Percentiles rank a stretch among this genome's conserved stretches.
Conservation (phyloP, 129 eudicot genomes). For the Artemisia annua region DNA sequence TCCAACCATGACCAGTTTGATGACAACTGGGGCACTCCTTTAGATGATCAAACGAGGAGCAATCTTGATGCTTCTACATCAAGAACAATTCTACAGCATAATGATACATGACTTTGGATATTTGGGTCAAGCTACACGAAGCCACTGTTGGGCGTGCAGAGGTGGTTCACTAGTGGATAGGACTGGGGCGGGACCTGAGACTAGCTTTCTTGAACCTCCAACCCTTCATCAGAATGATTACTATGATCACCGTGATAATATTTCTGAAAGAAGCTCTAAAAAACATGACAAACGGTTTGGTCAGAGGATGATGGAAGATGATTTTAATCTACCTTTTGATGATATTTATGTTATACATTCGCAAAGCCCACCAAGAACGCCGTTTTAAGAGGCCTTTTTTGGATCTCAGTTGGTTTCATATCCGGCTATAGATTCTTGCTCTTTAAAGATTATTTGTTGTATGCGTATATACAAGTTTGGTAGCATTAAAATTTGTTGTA, state of each 20-base stretch:
- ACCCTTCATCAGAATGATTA: constrained; percentile 21
- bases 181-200: constrained; percentile 34
- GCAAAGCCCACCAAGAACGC: constrained; percentile 25
- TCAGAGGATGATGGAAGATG: constrained; percentile 4
- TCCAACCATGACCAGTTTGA: constrained; percentile 36
- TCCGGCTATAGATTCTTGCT: neutral
- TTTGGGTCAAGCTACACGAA: constrained; percentile 30
- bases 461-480: neutral
- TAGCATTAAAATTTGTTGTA: neutral
- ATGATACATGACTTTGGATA: constrained; percentile 38
- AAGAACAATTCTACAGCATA: constrained; percentile 60
- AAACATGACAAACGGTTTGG: neutral
- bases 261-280: neutral
- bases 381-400: constrained; percentile 30
- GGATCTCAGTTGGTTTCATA: constrained; percentile 22
- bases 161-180: neutral
- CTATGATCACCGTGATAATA: neutral
- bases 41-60: constrained; percentile 44
- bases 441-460: constrained; percentile 1
- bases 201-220: constrained; percentile 79
- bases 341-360: constrained; percentile 47
- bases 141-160: constrained; percentile 87
- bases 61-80: constrained; percentile 74
- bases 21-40: constrained; percentile 59
- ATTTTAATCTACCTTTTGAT: constrained; percentile 55